Percentiles rank a stretch among this genome's conserved stretches.
phyloP scores from a whole-genome alignment of 2,329 filamentous ascomycete genomes.

The Aspergillus amoenus region DNA sequence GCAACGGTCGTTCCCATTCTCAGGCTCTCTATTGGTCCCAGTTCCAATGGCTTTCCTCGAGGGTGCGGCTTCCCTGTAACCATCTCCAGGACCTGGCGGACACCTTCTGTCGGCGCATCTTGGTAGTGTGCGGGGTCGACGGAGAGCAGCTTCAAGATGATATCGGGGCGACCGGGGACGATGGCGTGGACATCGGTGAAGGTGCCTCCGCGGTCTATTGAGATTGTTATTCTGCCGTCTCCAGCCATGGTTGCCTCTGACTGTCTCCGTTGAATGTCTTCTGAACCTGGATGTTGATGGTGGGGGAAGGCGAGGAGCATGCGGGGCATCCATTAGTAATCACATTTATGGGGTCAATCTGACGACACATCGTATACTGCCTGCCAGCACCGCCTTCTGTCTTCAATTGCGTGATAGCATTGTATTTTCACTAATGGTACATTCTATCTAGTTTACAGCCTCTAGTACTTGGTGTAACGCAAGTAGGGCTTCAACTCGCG shows the following conservation, averaged over 20 bases:
- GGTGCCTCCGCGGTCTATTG: conserved; percentile 42
- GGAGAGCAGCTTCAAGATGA: conserved; percentile 42
- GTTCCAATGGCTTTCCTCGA: conserved; percentile 34
- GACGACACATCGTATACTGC: conserved; percentile 5
- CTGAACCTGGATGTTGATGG: neutral
- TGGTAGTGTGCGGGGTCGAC: conserved; percentile 42
- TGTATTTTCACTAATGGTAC: neutral
- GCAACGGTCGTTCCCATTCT: conserved; percentile 94
- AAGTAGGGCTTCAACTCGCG: conserved; percentile 59
- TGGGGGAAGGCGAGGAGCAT: neutral
- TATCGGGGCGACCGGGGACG: conserved; percentile 36
- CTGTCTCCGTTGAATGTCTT: neutral
- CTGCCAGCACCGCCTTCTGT: neutral
- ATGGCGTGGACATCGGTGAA: conserved; percentile 42
- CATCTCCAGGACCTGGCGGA: conserved; percentile 66
- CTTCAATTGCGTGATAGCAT: neutral
- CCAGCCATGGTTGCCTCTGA: conserved; percentile 21
- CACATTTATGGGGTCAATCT: neutral
- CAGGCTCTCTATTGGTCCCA: conserved; percentile 53
- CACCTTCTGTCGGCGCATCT: conserved; percentile 69
- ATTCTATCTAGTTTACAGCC: neutral
- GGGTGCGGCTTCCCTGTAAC: conserved; percentile 37
- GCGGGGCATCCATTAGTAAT: conserved; percentile 6
- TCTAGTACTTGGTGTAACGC: conserved; percentile 29
- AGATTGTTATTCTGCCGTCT: conserved; percentile 36